Conservation (phyloP, 2,329 filamentous ascomycete species). For the Aspergillus brasiliensis region DNA sequence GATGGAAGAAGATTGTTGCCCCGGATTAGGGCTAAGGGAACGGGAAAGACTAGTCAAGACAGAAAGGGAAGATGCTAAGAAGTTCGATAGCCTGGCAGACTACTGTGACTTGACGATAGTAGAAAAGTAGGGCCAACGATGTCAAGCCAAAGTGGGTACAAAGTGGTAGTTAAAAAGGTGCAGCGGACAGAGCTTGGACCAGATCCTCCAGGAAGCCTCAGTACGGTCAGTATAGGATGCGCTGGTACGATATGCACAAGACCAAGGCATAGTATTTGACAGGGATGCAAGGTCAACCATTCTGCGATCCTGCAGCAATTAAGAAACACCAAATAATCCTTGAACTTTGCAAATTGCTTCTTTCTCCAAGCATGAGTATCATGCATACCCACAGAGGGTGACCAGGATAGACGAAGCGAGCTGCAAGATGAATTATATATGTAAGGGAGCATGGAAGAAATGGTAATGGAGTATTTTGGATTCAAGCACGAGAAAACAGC, state of each 20-base stretch:
- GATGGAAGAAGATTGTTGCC: background rate
- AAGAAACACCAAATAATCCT: conserved; percentile 24
- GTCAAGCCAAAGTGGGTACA: conserved; percentile 6
- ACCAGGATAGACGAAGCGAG: background rate
- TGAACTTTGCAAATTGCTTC: conserved; percentile 16
- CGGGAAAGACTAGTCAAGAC: background rate
- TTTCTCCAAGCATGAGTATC: background rate
- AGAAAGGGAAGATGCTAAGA: background rate
- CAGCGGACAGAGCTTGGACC: conserved; percentile 1
- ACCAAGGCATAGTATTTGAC: conserved; percentile 26
- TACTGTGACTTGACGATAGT: background rate
- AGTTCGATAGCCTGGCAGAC: background rate
- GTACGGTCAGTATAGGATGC: conserved; percentile 16
- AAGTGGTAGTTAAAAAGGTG: conserved; percentile 10
- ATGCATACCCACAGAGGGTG: background rate
- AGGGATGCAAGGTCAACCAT: conserved; percentile 25
- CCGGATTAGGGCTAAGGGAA: background rate
- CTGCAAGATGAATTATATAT: background rate
- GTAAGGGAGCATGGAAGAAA: background rate
- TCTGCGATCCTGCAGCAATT: conserved; percentile 14
- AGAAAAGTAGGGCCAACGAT: background rate
- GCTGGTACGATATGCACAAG: conserved; percentile 29
- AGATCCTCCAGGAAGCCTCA: conserved; percentile 2
- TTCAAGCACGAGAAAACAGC: background rate
- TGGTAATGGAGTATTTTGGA: background rate